Conservation (phyloP, 257 asterid genomes). For the Ballota nigra region DNA sequence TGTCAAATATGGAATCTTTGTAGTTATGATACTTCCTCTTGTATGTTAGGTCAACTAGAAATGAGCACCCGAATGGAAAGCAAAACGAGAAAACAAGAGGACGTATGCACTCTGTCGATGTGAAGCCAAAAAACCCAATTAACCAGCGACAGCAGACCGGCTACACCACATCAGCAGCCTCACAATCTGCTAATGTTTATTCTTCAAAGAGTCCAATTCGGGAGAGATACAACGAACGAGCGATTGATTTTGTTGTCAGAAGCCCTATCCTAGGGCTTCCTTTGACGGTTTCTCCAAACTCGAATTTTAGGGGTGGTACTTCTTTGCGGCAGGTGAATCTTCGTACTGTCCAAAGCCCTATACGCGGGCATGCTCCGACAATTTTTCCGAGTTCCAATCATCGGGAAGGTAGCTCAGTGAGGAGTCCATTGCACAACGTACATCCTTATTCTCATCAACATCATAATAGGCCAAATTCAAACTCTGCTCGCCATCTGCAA, state of each 20-base stretch:
- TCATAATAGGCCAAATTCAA: not conserved
- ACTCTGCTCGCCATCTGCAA: constrained; percentile 9
- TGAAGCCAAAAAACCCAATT: constrained; percentile 5
- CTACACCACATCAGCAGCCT: not conserved
- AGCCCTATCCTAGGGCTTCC: no score
- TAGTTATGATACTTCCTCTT: not conserved
- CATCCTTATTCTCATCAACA: not conserved
- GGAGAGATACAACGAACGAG: not conserved
- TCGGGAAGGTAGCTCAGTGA: not conserved
- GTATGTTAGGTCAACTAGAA: not conserved
- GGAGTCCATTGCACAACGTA: not conserved
- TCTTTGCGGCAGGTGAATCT: not conserved
- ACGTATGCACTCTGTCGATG: constrained; percentile 1
- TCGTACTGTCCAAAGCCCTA: not conserved
- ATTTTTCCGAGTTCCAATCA: not conserved
- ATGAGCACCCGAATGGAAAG: not conserved
- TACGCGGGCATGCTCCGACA: not conserved
- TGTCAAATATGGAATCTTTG: not conserved
- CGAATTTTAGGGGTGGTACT: not conserved
- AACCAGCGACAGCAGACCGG: not conserved
- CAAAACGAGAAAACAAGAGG: not conserved
- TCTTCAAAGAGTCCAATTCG: not conserved
- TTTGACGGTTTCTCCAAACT: not conserved
- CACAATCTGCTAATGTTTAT: not conserved
- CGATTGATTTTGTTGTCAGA: not conserved